Percentiles rank a stretch among this genome's conserved stretches.
Conservation (phyloP, 345 rosid genomes). For the Camelina hispida region DNA sequence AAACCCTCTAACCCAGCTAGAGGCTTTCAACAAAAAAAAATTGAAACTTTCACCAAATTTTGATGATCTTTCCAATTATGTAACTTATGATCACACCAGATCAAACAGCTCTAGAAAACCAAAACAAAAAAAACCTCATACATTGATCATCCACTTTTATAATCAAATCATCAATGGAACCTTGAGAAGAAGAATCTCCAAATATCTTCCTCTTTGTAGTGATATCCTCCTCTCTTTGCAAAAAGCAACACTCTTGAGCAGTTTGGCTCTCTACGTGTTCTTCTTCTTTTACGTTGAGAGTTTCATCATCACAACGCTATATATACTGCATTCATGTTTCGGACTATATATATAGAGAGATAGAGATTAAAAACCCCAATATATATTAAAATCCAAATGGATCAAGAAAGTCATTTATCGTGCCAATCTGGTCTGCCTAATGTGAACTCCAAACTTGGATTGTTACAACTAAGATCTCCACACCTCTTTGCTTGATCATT, state of each 20-base stretch:
- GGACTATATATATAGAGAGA: conserved; percentile 5
- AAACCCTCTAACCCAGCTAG: conserved; percentile 34
- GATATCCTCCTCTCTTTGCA: conserved; percentile 1
- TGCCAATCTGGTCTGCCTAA: conserved; percentile 83
- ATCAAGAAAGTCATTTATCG: conserved; percentile 44
- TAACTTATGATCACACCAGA: conserved; percentile 30
- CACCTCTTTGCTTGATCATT: conserved; percentile 42
- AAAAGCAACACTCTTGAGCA: conserved; percentile 23
- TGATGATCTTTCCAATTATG: conserved; percentile 36
- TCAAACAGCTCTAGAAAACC: conserved; percentile 13
- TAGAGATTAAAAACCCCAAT: background rate
- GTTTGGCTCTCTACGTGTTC: conserved; percentile 24
- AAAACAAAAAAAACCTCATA: conserved; percentile 24
- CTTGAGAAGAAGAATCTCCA: conserved; percentile 35
- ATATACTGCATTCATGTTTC: conserved; percentile 32
- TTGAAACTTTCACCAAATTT: conserved; percentile 22
- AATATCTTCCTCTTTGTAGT: conserved; percentile 6
- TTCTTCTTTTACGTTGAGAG: conserved; percentile 23
- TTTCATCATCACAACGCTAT: conserved; percentile 20
- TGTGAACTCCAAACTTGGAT: conserved; percentile 76
- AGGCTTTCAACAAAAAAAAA: conserved; percentile 23
- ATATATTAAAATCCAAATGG: conserved; percentile 5
- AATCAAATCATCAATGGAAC: conserved; percentile 38
- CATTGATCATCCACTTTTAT: conserved; percentile 37
- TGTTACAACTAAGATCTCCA: conserved; percentile 49